Evolutionary conservation across 1,284 basidiomycete genomes (phyloP).

Genomic region (Pseudozyma thailandica): DNA sequence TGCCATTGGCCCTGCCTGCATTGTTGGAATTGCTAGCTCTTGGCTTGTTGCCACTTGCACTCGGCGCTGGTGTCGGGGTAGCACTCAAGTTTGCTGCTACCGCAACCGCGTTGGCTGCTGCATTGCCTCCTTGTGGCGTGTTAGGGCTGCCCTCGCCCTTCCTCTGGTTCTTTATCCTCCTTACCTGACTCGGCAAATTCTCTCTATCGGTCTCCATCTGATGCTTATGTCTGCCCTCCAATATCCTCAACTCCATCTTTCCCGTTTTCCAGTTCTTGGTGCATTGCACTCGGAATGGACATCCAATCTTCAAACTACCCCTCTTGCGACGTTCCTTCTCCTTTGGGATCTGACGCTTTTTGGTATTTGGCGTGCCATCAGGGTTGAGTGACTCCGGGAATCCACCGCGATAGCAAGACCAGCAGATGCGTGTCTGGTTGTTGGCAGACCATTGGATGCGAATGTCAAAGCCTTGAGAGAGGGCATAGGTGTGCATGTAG

Average conservation of each 20-base stretch:
- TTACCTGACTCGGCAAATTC: constrained; percentile 41
- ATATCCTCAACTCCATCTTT: constrained; percentile 49
- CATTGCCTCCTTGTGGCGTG: constrained; percentile 26
- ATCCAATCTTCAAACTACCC: constrained; percentile 50
- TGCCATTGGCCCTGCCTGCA: constrained; percentile 4
- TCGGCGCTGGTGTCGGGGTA: constrained; percentile 17
- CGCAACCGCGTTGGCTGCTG: constrained; percentile 37
- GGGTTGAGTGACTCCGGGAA: constrained; percentile 44
- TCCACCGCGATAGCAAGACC: constrained; percentile 50
- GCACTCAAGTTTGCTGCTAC: constrained; percentile 33
- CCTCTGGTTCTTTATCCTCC: constrained; percentile 37
- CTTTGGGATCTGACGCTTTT: constrained; percentile 49
- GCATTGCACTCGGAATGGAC: constrained; percentile 47
- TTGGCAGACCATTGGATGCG: constrained; percentile 56
- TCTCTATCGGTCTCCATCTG: constrained; percentile 47
- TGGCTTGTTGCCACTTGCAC: neutral
- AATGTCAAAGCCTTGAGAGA: constrained; percentile 52
- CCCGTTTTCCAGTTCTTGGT: constrained; percentile 52
- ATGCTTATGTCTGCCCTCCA: constrained; percentile 49
- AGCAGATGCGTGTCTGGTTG: constrained; percentile 51
- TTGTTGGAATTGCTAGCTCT: constrained; percentile 6
- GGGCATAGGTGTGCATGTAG: constrained; percentile 53
- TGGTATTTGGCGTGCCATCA: constrained; percentile 47
- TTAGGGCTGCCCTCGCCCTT: constrained; percentile 22
- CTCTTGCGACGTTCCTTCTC: constrained; percentile 47